Conservation (phyloP, 768 basidiomycete species). For the Collybia sp. region DNA sequence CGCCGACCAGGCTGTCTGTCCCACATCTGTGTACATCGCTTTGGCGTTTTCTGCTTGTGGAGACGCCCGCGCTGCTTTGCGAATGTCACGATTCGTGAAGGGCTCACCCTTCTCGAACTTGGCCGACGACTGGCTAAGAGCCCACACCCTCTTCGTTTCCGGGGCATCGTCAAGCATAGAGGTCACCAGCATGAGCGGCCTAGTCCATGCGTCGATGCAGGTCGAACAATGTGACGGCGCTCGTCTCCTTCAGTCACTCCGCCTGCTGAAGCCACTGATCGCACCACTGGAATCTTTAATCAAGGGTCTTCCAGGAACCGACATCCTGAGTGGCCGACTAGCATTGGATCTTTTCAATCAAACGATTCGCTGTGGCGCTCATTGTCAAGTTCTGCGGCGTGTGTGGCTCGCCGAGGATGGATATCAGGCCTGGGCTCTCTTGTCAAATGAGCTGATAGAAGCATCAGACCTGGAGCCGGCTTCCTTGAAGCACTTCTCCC, state of each 20-base stretch:
- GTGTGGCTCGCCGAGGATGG: slow-evolving; percentile 5
- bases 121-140: background rate
- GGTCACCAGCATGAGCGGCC: background rate
- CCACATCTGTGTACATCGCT: background rate
- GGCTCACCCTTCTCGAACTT: background rate
- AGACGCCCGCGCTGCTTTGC: background rate
- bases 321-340: background rate
- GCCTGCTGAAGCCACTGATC: slow-evolving; percentile 1
- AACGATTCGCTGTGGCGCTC: slow-evolving; percentile 2
- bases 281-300: background rate
- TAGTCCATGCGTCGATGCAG: background rate
- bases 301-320: slow-evolving; percentile 1
- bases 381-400: slow-evolving; percentile 2
- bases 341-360: slow-evolving; percentile 2
- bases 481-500: slow-evolving; percentile 1
- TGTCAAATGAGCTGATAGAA: background rate
- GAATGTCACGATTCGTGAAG: background rate
- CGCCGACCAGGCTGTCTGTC: background rate
- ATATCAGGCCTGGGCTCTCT: slow-evolving; percentile 1
- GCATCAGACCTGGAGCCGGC: background rate
- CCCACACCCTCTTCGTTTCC: background rate
- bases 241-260: slow-evolving; percentile 1
- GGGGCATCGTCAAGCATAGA: background rate
- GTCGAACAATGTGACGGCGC: background rate
- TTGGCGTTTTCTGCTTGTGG: background rate